Base-by-base conservation (phyloP, 306 rosid species). In the Myrica gale region DNA sequence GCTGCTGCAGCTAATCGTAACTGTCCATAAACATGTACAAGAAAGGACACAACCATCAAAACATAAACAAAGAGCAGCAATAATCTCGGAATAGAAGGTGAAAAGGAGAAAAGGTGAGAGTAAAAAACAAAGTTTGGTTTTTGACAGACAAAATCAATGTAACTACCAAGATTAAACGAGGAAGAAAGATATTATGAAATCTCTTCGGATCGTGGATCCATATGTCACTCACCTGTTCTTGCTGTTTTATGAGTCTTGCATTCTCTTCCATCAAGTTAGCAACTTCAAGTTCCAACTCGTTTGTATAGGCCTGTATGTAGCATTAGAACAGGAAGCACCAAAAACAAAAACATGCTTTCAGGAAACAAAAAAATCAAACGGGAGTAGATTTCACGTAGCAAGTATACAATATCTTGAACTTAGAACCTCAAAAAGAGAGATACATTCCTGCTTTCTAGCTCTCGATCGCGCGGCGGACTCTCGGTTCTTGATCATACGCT, bases 401-500 rank as follows among this genome's bases (percentile, higher is more conserved):
- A 2, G 37, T 32, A 32, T 32, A 2, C 37, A 3, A 32, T 32
- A 32, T 32, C 37, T 32, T 32, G 37, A 32, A 32, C 37, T 12
- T 6, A 48, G 4, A 52, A 69, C n/a, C 7, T 6, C 7, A 39
- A 23, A 19, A 23, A 68, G 75, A 50, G 21, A 5, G 42, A 47
- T 19, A 7, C n/a, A 61, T 85, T 73, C 99, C 99, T 92, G 99
- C 54, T 89, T 95, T 79, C 99, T 76, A 21, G 99, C 97, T 16
- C 99, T 76, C 13, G 99, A 95, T 53, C 99, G 88, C 9, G 99
- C 93, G 26, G 99, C 99, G 5, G 99, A 92, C 68, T 95, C 97
- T 3, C 99, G 82, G 65, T 95, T 95, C 87, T 92, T 95, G 69
- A 95, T 90, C 97, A 92, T 89, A 3, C 99, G 88, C 75, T 90